Base-by-base conservation (phyloP, 306 rosid genomes). In the Castanea mollissima region DNA sequence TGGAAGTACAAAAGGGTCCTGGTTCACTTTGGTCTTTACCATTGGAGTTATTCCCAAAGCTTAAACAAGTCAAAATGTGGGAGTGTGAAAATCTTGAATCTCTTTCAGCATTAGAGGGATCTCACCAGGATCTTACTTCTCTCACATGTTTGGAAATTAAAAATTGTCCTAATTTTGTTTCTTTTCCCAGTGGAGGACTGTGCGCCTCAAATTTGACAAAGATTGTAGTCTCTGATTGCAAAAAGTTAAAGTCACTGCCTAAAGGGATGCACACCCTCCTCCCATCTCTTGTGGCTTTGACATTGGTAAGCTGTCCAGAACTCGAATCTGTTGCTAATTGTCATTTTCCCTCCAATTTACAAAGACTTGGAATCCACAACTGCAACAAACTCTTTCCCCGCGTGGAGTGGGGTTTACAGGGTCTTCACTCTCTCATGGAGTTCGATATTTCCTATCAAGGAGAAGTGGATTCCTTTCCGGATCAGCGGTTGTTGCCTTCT, bases 111-210 rank as follows among this genome's bases (percentile, higher is more conserved):
- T n/a, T 13, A 19, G 32, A 63, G 16, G 60, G 15, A 29, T 54
- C 51, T 32, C 18, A 20, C 4, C 29, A 10, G 29, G 14, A 46
- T 29, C 18, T 62, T 25, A 64, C 25, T 4, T 64, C 49, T 31
- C 54, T 29, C 5, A 13, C 44, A 62, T 2, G 69, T 81, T 4
- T 62, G 67, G 29, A 9, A 57, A 25, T 31, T 58, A 10, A 55
- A 56, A 5, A 41, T 69, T 67, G 82, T 20, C 46, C 10, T 64
- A 69, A 77, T 34, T 82, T 82, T 64, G 72, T 29, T 27, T 64
- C 63, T 6, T 76, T 76, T 76, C 80, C 79, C 0, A 19, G 12
- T 4, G 73, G 52, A 64, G 79, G 72, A 62, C 8, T 75, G 5
- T 41, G 4, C 5, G 74, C 73, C 21, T 11, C 63, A 0, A 64